Base-by-base conservation (phyloP, 495 filamentous ascomycete genomes). In the Coniosporium apollinis region DNA sequence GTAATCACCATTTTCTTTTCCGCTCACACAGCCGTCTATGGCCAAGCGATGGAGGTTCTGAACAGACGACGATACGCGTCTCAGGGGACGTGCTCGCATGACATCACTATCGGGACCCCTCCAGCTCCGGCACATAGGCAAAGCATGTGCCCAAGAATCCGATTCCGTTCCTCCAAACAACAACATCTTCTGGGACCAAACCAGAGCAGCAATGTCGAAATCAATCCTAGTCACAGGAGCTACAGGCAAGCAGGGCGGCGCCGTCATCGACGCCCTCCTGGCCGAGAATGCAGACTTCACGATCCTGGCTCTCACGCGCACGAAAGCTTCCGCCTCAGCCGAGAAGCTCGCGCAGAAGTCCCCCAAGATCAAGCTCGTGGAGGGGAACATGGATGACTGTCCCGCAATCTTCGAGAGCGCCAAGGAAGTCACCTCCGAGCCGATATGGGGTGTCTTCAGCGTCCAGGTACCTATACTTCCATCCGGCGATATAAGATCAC, bases 211-310 rank as follows among this genome's bases (percentile, higher is more conserved):
- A 20, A 51, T 54, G 48, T 42, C 50, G 6, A 47, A 42, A 36
- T 39, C 58, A n/a, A 47, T 78, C 34, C 64, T 81, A 29, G 51
- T 84, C 38, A 72, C 75, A 15, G 78, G 79, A 14, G 79, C 74
- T 3, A 85, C 75, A 1, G 77, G 76, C 49, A 69, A 78, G 42
- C 80, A 84, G 52, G 79, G 81, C 37, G 65, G 72, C 19, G 61
- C 66, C 9, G 53, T 75, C 22, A 59, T 85, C 45, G 51, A 65
- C 3, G 66, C 62, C 33, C 67, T 84, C 21, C 53, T 75, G 13
- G 54, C 56, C 4, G 31, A 57, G 26, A 30, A 41, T 3, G 37
- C 55, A n/a, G 47, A 58, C 17, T 61, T 75, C 51, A 64, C 71
- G 33, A 72, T 85, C 45, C 65, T 84, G 11, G 80, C 73, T 14